Evolutionary conservation across 176 grass and related monocot genomes (phyloP), one percentile per base, ranked within the genome.

Genomic region (Avena insularis): DNA sequence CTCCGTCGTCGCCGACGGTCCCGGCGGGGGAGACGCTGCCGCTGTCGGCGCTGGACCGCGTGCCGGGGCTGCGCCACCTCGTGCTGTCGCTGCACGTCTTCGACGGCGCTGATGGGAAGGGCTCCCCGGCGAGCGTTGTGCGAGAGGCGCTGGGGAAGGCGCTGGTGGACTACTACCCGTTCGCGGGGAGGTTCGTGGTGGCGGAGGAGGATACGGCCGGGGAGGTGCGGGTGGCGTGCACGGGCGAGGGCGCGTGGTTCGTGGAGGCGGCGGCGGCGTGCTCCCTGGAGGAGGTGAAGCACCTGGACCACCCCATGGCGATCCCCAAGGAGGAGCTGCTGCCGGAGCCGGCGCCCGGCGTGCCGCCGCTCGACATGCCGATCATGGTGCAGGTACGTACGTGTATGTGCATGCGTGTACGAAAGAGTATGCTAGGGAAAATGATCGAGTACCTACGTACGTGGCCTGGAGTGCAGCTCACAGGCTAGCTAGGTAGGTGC

Each of bases 251-350:
- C 13, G 95, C 64, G 59, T 94, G 92, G 90, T 97, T 97, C 72
- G 87, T 90, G 60, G 92, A 95, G 89, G 95, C 92, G 3, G 6
- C 72, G 54, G 91, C 91, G 4, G 78, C 63, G 58, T 97, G 92
- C 71, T 85, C 33, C 14, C 89, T 97, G 67, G 90, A 88, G 85
- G 95, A 94, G 1, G 95, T 90, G 27, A 87, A 79, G 61, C 90
- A 86, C 72, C 89, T 97, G 0, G 95, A 97, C 38, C 92, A 94
- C 74, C 95, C 95, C 29, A 86, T 91, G 84, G 25, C 86, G 13
- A 97, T 97, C 46, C 88, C 88, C 56, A 87, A 94, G 72, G 95
- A 97, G 43, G 75, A 97, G 4, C 84, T 97, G 95, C 87, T 96
- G 40, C 91, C 91, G 20, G 90, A 89, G 55, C 88, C 87, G 9